Percentiles rank a stretch among this genome's conserved stretches.
These are phyloP conservation scores for Fusarium ambrosium DNA, from an alignment of 2,329 filamentous ascomycete genomes.

Conservation along the genomic window DNA sequence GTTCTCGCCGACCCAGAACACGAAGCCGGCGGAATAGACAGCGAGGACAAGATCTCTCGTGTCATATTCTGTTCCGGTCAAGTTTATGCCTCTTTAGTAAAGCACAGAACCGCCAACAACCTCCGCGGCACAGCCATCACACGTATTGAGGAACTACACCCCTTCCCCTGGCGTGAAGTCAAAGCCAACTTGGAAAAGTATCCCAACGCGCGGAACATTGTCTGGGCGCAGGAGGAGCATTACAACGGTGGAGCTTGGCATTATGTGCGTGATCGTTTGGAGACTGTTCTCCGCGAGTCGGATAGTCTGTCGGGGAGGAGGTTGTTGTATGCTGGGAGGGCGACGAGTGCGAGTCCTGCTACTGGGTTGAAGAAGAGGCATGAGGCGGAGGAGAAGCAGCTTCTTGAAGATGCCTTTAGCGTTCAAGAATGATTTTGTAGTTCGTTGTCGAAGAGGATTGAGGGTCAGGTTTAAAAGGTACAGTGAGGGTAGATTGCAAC, in stretches of 20 bases:
- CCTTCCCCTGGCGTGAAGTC: conserved; percentile 44
- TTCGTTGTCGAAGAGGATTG: background rate
- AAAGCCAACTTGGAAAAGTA: conserved; percentile 40
- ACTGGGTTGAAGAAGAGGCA: conserved; percentile 29
- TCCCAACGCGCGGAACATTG: conserved; percentile 32
- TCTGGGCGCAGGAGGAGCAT: conserved; percentile 47
- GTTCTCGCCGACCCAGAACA: conserved; percentile 92
- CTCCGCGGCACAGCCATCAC: conserved; percentile 37
- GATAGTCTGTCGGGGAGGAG: background rate
- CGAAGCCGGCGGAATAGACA: conserved; percentile 75
- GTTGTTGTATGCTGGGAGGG: conserved; percentile 28
- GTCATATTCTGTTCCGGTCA: conserved; percentile 95
- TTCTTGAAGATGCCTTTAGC: conserved; percentile 24
- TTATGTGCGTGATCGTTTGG: conserved; percentile 40
- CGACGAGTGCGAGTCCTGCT: conserved; percentile 31
- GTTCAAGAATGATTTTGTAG: conserved; percentile 4
- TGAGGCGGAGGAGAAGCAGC: conserved; percentile 26
- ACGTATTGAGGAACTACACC: conserved; percentile 44
- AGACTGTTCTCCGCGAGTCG: conserved; percentile 26
- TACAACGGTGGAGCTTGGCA: conserved; percentile 46
- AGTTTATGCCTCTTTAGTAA: conserved; percentile 74
- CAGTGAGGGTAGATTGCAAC: background rate
- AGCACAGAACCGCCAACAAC: conserved; percentile 26
- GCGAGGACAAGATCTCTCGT: conserved; percentile 87
- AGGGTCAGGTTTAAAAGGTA: background rate